Evolutionary conservation across 805 yeast genomes (phyloP), one percentile per base, ranked within the genome.

Genomic region (Metschnikowia santaceciliae): DNA sequence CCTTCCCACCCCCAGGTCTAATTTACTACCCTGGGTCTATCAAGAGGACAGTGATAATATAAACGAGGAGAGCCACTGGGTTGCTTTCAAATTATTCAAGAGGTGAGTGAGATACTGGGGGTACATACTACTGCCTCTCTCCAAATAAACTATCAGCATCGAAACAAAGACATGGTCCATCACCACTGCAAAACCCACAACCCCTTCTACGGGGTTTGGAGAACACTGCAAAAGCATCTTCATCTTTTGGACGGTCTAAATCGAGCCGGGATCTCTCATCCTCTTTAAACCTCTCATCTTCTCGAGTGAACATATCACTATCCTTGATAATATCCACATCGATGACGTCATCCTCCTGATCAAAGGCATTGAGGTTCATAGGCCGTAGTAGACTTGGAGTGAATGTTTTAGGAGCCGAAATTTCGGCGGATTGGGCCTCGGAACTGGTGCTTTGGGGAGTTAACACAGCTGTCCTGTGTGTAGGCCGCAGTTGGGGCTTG

Each of bases 121-220:
- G 17, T 17, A 17, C 11, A 26, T 26, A 26, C 5, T 26, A 26
- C 11, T 26, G 30, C 38, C 47, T 30, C 26, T 44, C 61, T 3
- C 59, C 59, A 32, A 55, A 50, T 14, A 57, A 48, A 36, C 46
- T 48, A 23, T 73, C 77, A 10, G 72, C 69, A 46, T 72, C 78
- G 44, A 72, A 61, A 54, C 78, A 73, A 44, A 73, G 60, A 49
- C 78, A 74, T 3, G 77, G 74, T 0, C 72, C 65, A 42, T 68
- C 74, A 37, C 63, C 65, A 35, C 66, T 58, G 54, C 78, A 73
- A 51, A 69, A 71, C 4, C 75, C 74, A 52, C 75, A 71, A 38
- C 63, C 58, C 19, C 48, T 17, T 32, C 50, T 54, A 43, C 54
- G 55, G 3, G 46, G 11, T 47, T 34, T 40, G 10, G 32, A 8